Conservation (phyloP, 306 rosid species). For the Citrullus amarus region DNA sequence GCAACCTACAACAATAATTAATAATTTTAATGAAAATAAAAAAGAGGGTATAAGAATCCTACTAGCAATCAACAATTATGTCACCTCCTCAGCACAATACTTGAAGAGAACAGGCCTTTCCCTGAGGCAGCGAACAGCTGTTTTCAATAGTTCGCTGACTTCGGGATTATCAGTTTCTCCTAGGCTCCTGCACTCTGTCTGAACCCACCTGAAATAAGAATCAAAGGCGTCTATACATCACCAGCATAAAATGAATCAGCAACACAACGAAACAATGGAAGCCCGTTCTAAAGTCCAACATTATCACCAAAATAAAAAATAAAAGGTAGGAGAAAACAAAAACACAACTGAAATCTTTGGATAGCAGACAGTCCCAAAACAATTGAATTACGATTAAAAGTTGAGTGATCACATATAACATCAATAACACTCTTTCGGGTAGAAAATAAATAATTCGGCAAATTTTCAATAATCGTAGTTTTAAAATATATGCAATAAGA, state of each 20-base stretch:
- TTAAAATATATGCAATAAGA: neutral
- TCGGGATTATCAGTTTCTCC: slow-evolving; percentile 92
- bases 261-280: neutral
- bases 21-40: neutral
- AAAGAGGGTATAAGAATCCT: slow-evolving; percentile 1
- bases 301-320: neutral
- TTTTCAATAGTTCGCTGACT: slow-evolving; percentile 73
- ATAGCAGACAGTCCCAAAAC: neutral
- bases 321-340: neutral
- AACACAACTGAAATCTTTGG: neutral
- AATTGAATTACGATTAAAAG: neutral
- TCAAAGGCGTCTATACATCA: neutral
- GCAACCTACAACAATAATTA: slow-evolving; percentile 56
- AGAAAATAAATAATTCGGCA: neutral
- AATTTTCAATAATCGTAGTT: neutral
- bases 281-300: neutral
- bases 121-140: slow-evolving; percentile 84
- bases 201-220: slow-evolving; percentile 79
- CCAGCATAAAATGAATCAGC: neutral
- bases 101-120: slow-evolving; percentile 93
- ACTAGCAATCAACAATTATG: slow-evolving; percentile 9
- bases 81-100: slow-evolving; percentile 98
- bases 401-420: neutral
- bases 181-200: slow-evolving; percentile 79
- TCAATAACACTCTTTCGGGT: neutral